A percentile compares a stretch with the other conserved stretches of the same genome.
phyloP scores from a whole-genome alignment of 1,284 basidiomycete species.

The Ceratobasidium sp. region DNA sequence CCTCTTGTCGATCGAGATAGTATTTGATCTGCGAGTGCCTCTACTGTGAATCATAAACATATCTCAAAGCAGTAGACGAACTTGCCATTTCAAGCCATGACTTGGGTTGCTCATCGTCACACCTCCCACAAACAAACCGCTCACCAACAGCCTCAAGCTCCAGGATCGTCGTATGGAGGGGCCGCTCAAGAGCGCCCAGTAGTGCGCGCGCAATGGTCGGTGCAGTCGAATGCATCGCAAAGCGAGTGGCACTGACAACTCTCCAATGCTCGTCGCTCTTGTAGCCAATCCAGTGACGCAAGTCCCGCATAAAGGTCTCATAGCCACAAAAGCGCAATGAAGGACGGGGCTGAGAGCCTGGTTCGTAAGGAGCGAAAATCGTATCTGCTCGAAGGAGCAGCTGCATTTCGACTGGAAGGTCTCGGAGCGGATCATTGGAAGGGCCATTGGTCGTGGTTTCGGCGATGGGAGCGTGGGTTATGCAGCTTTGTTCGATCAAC shows the following conservation, averaged over 20 bases:
- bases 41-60: too few relatives aligned
- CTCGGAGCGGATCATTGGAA: neutral
- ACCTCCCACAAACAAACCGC: constrained; percentile 11
- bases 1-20: too few relatives aligned
- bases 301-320: too few relatives aligned
- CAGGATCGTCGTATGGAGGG: neutral
- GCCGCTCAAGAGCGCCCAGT: neutral
- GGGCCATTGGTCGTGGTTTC: too few relatives aligned
- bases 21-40: too few relatives aligned
- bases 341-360: too few relatives aligned
- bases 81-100: constrained; percentile 1
- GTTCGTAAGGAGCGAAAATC: neutral
- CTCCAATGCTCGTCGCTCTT: too few relatives aligned
- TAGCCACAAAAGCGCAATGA: too few relatives aligned
- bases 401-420: neutral
- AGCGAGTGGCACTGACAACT: too few relatives aligned
- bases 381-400: neutral
- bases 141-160: neutral
- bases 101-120: neutral
- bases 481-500: neutral
- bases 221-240: too few relatives aligned
- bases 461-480: neutral
- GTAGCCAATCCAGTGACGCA: too few relatives aligned
- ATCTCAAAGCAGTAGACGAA: too few relatives aligned
- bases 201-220: neutral